Conservation (phyloP, 257 asterid species). For the Knoxia roxburghii region DNA sequence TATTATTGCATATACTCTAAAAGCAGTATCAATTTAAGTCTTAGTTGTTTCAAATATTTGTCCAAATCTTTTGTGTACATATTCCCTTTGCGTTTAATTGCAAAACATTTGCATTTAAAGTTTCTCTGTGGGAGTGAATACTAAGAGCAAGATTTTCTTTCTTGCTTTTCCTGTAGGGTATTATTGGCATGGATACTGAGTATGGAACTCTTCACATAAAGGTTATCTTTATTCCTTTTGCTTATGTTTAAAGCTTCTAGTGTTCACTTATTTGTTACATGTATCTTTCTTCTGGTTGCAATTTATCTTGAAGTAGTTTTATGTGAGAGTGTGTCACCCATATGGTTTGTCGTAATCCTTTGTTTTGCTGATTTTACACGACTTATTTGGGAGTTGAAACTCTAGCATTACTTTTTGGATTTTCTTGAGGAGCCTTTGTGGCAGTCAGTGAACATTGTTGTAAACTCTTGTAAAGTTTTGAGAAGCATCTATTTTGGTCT, state of each 20-base stretch:
- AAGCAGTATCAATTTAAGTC: background rate
- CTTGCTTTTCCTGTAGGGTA: constrained; percentile 53
- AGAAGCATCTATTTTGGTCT: background rate
- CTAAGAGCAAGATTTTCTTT: constrained; percentile 6
- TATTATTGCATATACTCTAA: background rate
- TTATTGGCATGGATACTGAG: constrained; percentile 72
- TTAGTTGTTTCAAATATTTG: background rate
- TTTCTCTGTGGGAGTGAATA: background rate
- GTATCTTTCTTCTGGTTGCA: background rate
- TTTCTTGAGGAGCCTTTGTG: background rate
- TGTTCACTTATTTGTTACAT: background rate
- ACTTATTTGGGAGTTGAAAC: background rate
- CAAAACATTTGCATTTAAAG: background rate
- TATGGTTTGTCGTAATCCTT: background rate
- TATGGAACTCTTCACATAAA: constrained; percentile 78
- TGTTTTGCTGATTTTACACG: background rate
- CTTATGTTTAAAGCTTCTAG: background rate
- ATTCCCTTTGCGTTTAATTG: background rate
- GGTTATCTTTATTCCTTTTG: constrained; percentile 36
- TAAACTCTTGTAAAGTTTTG: background rate
- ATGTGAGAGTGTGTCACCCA: background rate
- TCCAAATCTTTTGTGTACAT: background rate
- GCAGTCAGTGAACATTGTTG: background rate
- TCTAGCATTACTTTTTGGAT: background rate
- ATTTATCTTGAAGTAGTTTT: constrained; percentile 1